Base-by-base conservation (phyloP, 305 asterid species). In the Rubia balearica region DNA sequence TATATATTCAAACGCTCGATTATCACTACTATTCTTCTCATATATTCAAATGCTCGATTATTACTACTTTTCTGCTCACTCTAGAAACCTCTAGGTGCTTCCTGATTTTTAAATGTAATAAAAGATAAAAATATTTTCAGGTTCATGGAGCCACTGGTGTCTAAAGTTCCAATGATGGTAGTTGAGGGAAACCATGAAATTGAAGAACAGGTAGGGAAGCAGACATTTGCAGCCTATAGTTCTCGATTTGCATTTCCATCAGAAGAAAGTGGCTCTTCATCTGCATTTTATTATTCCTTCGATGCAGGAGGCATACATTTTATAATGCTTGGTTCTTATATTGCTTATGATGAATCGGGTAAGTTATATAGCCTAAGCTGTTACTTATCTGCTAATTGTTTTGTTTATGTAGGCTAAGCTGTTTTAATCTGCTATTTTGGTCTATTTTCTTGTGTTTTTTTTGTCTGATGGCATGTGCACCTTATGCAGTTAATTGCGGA, bases 151-250 rank as follows among this genome's bases (percentile, higher is more conserved):
- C 89, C 94, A 24, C 67, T 90, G 63, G 82, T 89, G 72, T 92
- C 98, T 24, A 83, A 83, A 79, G 83, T 87, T 55, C 98, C 98
- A 61, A 83, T 89, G 65, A 89, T 92, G 98, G 95, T 92, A 81
- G 88, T 90, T 68, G 96, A 92, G 80, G 98, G 98, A 77, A 92
- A 92, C 86, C 98, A 92, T 68, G 98, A 92, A 79, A 87, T 90
- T 63, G 98, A 92, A 86, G 84, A 84, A 73, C 98, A 92, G 81
- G 90, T 83, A 21, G 75, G 72, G 64, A 82, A 81, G 19, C 87
- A 55, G 80, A 90, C 96, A 43, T 92, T 92, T 75, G 85, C 75
- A 62, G 89, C 98, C 43, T 90, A 85, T 74, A 81, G 67, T 72
- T 85, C 97, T 82, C 90, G 98, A 65, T 92, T 81, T 73, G 92